Percentiles rank a stretch among this genome's conserved stretches.
Conservation (phyloP, 345 rosid species). For the Acer negundo region DNA sequence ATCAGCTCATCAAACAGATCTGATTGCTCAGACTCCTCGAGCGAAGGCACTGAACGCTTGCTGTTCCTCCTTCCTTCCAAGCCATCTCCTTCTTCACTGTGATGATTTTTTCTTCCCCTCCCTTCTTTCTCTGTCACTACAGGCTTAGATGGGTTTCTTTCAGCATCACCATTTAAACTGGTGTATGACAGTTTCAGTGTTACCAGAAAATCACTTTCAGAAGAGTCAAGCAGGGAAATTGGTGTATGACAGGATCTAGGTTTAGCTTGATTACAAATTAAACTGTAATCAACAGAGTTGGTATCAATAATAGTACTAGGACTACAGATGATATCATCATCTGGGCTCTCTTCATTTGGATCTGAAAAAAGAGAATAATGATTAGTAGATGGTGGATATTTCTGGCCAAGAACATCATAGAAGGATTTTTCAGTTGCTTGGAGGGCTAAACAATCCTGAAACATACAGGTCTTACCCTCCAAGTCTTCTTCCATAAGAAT, state of each 20-base stretch:
- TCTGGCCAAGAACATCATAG: constrained; percentile 48
- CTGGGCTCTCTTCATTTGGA: constrained; percentile 15
- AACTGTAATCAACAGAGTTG: constrained; percentile 17
- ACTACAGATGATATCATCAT: constrained; percentile 9
- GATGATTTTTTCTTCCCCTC: constrained; percentile 39
- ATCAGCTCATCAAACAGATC: constrained; percentile 49
- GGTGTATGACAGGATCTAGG: not conserved
- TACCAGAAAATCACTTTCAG: constrained; percentile 20
- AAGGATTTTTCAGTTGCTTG: constrained; percentile 61
- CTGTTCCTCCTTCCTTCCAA: constrained; percentile 44
- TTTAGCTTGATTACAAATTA: not conserved
- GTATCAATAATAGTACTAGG: constrained; percentile 13
- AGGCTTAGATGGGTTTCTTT: not conserved
- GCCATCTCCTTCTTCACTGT: constrained; percentile 32
- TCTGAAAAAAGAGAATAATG: not conserved
- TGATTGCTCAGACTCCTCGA: constrained; percentile 45
- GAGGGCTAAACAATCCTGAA: constrained; percentile 51
- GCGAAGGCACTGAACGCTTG: constrained; percentile 49
- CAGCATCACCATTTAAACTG: not conserved
- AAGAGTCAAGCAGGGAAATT: not conserved
- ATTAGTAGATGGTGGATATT: constrained; percentile 30
- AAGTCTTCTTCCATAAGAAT: constrained; percentile 60
- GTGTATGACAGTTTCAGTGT: too few species aligned
- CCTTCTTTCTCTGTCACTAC: not conserved
- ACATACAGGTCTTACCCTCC: constrained; percentile 51